A percentile compares a stretch with the other conserved stretches of the same genome.
Conservation (phyloP, 1,284 basidiomycete species). For the Coniophora puteana region DNA sequence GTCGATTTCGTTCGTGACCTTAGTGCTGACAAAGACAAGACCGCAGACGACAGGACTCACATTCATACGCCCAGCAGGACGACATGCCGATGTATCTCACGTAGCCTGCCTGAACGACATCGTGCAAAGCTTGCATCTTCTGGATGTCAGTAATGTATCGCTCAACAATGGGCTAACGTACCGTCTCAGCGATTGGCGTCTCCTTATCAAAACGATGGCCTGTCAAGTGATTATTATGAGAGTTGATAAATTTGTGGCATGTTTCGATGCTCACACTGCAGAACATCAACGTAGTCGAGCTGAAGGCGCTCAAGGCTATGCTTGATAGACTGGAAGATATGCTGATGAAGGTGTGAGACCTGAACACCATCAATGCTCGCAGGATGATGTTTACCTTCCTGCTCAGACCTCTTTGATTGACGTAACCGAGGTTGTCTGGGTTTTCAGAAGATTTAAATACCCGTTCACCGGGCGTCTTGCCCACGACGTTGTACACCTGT, state of each 20-base stretch:
- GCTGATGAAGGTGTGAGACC: constrained; percentile 15
- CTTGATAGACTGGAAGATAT: constrained; percentile 46
- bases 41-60: constrained; percentile 10
- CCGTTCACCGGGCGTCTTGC: neutral
- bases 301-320: constrained; percentile 39
- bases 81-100: constrained; percentile 53
- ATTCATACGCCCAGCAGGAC: constrained; percentile 23
- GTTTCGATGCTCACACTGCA: constrained; percentile 25
- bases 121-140: constrained; percentile 46
- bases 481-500: constrained; percentile 8
- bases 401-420: constrained; percentile 22
- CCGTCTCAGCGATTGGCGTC: constrained; percentile 41
- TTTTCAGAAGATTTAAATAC: constrained; percentile 1
- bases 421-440: constrained; percentile 29
- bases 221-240: constrained; percentile 9
- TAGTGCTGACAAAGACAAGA: neutral
- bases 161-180: constrained; percentile 3
- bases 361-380: neutral
- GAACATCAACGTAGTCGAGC: constrained; percentile 44
- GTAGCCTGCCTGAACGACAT: constrained; percentile 44
- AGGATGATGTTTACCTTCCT: constrained; percentile 8
- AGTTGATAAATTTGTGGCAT: neutral
- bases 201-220: constrained; percentile 44
- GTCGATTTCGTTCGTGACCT: constrained; percentile 1
- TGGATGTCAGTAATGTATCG: constrained; percentile 1